These are phyloP conservation scores for Xylaria acuta DNA, from an alignment of 495 filamentous ascomycete species.

Conservation along the genomic window DNA sequence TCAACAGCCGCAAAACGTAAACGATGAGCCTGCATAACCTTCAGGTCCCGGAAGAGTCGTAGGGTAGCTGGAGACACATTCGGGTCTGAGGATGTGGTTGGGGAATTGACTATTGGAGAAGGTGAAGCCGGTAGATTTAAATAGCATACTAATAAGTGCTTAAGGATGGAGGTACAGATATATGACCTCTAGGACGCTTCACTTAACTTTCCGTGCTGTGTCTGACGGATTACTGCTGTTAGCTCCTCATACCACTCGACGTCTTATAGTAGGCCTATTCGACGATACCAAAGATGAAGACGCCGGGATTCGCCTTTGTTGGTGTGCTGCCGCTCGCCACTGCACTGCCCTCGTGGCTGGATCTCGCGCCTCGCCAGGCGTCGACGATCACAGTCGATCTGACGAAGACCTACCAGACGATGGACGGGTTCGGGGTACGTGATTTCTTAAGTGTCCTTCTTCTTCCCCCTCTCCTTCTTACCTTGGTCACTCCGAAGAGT, in stretches of 20 bases:
- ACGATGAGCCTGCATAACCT: constrained; percentile 21
- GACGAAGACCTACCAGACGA: constrained; percentile 51
- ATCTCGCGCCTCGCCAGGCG: constrained; percentile 34
- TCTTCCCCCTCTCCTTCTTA: too few species aligned
- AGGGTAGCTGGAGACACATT: neutral
- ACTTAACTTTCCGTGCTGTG: neutral
- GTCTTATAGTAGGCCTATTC: neutral
- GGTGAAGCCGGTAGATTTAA: constrained; percentile 14
- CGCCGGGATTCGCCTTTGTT: constrained; percentile 23
- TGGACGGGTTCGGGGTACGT: constrained; percentile 56
- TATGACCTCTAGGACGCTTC: neutral
- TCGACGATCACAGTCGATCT: constrained; percentile 52
- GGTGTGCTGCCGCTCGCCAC: constrained; percentile 32
- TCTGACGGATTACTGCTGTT: neutral
- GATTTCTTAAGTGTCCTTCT: too few species aligned
- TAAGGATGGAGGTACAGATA: neutral
- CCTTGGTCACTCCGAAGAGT: neutral
- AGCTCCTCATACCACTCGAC: neutral
- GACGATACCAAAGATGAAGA: constrained; percentile 33
- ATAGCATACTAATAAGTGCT: neutral
- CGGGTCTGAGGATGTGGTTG: neutral
- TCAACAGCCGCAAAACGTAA: constrained; percentile 27
- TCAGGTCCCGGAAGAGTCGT: neutral
- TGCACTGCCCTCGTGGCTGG: constrained; percentile 33
- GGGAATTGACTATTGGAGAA: neutral